phyloP scores from a whole-genome alignment of 805 yeast species.

The Myxozyma melibiosi region DNA sequence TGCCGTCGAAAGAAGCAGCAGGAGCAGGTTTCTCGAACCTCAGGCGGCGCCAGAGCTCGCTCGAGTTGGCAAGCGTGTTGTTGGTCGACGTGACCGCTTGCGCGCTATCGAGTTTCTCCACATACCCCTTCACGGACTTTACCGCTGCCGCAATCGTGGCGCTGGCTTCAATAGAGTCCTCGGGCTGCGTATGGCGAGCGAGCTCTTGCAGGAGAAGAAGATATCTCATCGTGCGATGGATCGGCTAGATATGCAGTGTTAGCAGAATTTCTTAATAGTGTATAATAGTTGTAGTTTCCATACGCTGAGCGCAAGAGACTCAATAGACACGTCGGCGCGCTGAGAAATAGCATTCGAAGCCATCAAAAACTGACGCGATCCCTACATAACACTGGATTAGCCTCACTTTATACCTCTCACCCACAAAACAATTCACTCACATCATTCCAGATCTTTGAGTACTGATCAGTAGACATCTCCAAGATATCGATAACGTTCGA shows the following conservation, averaged over 20 bases:
- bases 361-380: slow-evolving; percentile 14
- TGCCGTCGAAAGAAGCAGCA: not conserved
- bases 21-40: slow-evolving; percentile 9
- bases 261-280: not conserved
- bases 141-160: slow-evolving; percentile 5
- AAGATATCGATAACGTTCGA: slow-evolving; percentile 24
- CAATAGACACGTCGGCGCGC: slow-evolving; percentile 20
- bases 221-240: slow-evolving; percentile 19
- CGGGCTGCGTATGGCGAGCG: slow-evolving; percentile 12
- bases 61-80: not conserved
- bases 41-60: slow-evolving; percentile 26
- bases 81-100: not conserved
- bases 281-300: not conserved
- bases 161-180: slow-evolving; percentile 20
- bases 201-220: slow-evolving; percentile 26
- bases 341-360: slow-evolving; percentile 20
- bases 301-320: slow-evolving; percentile 22
- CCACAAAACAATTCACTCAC: not conserved
- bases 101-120: slow-evolving; percentile 7
- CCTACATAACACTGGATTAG: not conserved
- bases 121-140: slow-evolving; percentile 7
- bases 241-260: slow-evolving; percentile 21
- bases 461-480: slow-evolving; percentile 5
- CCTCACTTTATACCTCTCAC: not conserved
- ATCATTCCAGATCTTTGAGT: slow-evolving; percentile 25